phyloP scores from a whole-genome alignment of 169 alveolate genomes.

The Plasmodium sp. region DNA sequence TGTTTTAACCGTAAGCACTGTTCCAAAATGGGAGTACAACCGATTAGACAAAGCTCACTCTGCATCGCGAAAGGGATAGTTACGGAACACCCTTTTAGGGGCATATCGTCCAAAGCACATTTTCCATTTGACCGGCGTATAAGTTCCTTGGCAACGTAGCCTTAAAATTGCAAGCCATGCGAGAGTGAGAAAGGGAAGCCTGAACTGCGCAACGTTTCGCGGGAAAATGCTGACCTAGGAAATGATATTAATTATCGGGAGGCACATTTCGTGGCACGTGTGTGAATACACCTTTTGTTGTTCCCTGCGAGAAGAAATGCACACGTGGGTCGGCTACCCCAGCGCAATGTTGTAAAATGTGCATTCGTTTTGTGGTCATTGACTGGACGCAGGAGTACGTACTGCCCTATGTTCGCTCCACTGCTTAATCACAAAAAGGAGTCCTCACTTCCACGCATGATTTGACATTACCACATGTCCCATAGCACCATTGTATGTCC shows the following conservation, averaged over 20 bases:
- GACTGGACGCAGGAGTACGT: neutral
- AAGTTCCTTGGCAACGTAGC: neutral
- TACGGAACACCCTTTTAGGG: neutral
- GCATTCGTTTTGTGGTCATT: neutral
- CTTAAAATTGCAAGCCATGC: neutral
- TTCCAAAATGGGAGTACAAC: neutral
- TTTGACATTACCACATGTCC: neutral
- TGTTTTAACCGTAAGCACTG: neutral
- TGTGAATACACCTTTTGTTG: neutral
- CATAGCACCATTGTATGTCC: neutral
- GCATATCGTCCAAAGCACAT: neutral
- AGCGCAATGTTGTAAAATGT: neutral
- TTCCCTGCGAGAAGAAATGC: neutral
- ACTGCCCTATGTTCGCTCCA: neutral
- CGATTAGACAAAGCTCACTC: neutral
- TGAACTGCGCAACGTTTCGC: neutral
- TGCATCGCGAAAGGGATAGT: neutral
- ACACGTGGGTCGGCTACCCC: neutral
- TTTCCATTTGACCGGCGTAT: neutral
- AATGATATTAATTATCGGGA: neutral
- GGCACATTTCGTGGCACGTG: neutral
- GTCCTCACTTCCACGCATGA: neutral
- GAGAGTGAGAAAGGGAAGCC: no score
- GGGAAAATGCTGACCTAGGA: neutral
- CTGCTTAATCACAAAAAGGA: neutral